These are phyloP conservation scores for Penicillium sp. DNA, from an alignment of 2,329 filamentous ascomycete species.

Conservation along the genomic window DNA sequence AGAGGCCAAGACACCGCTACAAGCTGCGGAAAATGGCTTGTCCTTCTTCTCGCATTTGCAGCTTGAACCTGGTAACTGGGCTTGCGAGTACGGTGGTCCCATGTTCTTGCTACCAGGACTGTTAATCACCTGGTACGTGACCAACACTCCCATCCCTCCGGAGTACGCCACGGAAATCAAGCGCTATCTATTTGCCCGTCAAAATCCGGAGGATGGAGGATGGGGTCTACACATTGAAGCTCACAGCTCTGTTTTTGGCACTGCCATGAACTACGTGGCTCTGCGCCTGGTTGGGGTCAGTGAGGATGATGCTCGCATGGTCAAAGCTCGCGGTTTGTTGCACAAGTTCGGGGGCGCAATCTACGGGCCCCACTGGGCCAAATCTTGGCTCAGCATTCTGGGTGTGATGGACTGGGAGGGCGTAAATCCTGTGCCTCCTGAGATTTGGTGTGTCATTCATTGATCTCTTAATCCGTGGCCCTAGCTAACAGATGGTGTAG, in stretches of 20 bases:
- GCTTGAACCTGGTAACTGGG: slow-evolving; percentile 87
- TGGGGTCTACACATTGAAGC: slow-evolving; percentile 97
- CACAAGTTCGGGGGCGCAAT: slow-evolving; percentile 83
- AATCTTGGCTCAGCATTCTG: slow-evolving; percentile 86
- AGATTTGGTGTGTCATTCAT: slow-evolving; percentile 65
- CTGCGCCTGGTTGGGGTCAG: slow-evolving; percentile 79
- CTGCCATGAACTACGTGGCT: slow-evolving; percentile 78
- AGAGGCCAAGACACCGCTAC: slow-evolving; percentile 66
- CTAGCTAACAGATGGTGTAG: slow-evolving; percentile 28
- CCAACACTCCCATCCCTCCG: slow-evolving; percentile 78
- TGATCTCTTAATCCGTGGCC: background rate
- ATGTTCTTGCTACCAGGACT: slow-evolving; percentile 91
- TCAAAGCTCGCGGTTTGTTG: slow-evolving; percentile 76
- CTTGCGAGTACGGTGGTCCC: slow-evolving; percentile 93
- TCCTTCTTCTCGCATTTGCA: slow-evolving; percentile 88
- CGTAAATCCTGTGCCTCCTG: slow-evolving; percentile 89
- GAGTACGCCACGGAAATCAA: slow-evolving; percentile 83
- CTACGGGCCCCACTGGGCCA: slow-evolving; percentile 89
- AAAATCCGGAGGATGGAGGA: slow-evolving; percentile 83
- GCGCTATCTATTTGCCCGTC: slow-evolving; percentile 83
- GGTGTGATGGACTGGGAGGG: slow-evolving; percentile 85
- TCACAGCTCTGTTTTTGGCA: slow-evolving; percentile 88
- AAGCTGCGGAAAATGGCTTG: slow-evolving; percentile 78
- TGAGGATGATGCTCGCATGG: slow-evolving; percentile 78
- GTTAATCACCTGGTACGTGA: slow-evolving; percentile 83